Evolutionary conservation across 2,329 filamentous ascomycete genomes (phyloP).

Genomic region (Fusarium poae): DNA sequence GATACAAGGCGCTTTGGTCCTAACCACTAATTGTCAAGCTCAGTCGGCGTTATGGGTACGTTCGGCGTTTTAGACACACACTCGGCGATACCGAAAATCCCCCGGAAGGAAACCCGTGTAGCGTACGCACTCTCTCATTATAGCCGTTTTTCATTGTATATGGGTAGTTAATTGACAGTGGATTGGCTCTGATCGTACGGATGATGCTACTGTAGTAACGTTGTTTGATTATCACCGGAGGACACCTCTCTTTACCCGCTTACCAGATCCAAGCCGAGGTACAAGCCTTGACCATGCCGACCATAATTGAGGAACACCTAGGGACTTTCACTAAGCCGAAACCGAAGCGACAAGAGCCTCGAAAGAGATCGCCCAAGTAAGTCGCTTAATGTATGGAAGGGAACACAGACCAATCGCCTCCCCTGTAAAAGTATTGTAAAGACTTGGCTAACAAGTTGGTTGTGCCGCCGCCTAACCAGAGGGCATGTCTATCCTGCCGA

Average conservation of each 20-base stretch:
- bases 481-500: slow-evolving; percentile 2
- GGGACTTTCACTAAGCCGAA: not conserved
- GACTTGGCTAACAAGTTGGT: not conserved
- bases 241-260: not conserved
- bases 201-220: not conserved
- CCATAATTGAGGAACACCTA: not conserved
- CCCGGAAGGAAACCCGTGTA: too few species aligned
- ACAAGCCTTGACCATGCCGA: not conserved
- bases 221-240: not conserved
- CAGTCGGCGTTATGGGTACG: not conserved
- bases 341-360: not conserved
- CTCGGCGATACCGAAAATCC: not conserved
- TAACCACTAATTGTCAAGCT: not conserved
- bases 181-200: not conserved
- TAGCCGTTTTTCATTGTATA: not conserved
- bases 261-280: not conserved
- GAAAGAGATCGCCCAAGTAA: slow-evolving; percentile 8
- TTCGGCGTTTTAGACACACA: not conserved
- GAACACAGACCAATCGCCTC: not conserved
- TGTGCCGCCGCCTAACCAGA: not conserved
- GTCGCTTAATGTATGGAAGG: not conserved
- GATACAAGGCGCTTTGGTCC: not conserved
- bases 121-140: not conserved
- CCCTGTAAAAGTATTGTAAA: too few species aligned
- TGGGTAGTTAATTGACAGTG: not conserved